phyloP scores from a whole-genome alignment of 768 basidiomycete species.

The Auriscalpium orientale region DNA sequence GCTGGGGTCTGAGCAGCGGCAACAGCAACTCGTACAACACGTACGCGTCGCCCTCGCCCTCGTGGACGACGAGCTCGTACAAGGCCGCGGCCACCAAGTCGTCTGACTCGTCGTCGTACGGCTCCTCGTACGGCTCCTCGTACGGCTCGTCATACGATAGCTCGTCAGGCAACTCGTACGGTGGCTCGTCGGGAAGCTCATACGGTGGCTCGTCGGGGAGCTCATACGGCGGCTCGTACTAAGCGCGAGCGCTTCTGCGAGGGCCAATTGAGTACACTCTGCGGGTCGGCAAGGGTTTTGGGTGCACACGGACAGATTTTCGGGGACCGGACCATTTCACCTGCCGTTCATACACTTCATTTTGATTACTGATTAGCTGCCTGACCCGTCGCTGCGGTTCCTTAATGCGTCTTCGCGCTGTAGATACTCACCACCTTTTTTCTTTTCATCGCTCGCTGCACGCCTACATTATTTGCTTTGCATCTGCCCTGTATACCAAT shows the following conservation, averaged over 20 bases:
- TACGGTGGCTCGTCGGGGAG: constrained; percentile 6
- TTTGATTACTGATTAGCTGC: neutral
- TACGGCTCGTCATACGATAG: neutral
- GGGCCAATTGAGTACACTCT: neutral
- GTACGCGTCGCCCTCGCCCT: constrained; percentile 21
- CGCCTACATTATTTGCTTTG: too few relatives aligned
- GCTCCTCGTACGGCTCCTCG: constrained; percentile 1
- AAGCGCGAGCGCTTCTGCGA: neutral
- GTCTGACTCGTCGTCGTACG: constrained; percentile 20
- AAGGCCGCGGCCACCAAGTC: constrained; percentile 10
- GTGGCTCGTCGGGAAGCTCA: neutral
- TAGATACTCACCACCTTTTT: neutral
- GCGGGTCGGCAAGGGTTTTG: too few relatives aligned
- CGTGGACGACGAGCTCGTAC: constrained; percentile 7
- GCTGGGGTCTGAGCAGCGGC: constrained; percentile 41
- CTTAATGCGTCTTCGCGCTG: too few relatives aligned
- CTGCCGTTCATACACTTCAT: neutral
- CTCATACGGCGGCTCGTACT: constrained; percentile 1
- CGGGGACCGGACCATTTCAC: neutral
- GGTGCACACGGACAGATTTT: too few relatives aligned
- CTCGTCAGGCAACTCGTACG: constrained; percentile 1
- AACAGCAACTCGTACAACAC: constrained; percentile 45
- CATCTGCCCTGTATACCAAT: too few relatives aligned
- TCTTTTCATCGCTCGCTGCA: neutral
- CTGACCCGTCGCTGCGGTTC: neutral